Base-by-base conservation (phyloP, 257 asterid genomes). In the Echites panduratus region DNA sequence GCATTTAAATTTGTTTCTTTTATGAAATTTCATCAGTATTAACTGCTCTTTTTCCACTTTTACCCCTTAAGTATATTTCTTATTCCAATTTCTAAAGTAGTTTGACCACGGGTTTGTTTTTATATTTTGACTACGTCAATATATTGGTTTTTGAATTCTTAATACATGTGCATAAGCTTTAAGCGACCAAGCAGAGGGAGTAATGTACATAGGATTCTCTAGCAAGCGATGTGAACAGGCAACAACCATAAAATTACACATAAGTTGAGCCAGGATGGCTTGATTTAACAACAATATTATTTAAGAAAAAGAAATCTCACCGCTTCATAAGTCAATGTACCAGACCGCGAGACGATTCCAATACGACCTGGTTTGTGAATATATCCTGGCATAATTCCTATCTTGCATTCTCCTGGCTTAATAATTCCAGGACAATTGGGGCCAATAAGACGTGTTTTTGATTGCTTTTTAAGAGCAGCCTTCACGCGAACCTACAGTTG, bases 371-470 rank as follows among this genome's bases (percentile, higher is more conserved):
- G 98, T 81, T 95, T 95, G 86, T 95, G 99, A 80, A 95, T 95
- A 86, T 91, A 92, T 75, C 99, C 99, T 43, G 97, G 99, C 99
- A 94, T 94, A 77, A 94, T 94, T 59, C 99, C 99, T 44, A 91
- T 91, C 80, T 94, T 94, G 85, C 99, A 94, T 81, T 94, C 97
- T 76, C 99, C 99, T 29, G 99, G 99, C 83, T 94, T 94, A 84
- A 91, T 94, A 68, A 94, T 94, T 68, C 99, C 99, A 12, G 99
- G 99, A 79, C 99, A 94, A 78, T 94, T 94, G 54, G 99, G 99
- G 75, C 97, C 97, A 72, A 94, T 91, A 50, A 94, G 90, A 65
- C 92, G 89, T 68, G 99, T 94, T 82, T 87, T 91, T 12, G 96
- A 86, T 79, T 94, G 98, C 76, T 80, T 66, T 78, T 89, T 89